phyloP scores from a whole-genome alignment of 1,139 yeast species.

The Lodderomyces pseudojiufengensis region DNA sequence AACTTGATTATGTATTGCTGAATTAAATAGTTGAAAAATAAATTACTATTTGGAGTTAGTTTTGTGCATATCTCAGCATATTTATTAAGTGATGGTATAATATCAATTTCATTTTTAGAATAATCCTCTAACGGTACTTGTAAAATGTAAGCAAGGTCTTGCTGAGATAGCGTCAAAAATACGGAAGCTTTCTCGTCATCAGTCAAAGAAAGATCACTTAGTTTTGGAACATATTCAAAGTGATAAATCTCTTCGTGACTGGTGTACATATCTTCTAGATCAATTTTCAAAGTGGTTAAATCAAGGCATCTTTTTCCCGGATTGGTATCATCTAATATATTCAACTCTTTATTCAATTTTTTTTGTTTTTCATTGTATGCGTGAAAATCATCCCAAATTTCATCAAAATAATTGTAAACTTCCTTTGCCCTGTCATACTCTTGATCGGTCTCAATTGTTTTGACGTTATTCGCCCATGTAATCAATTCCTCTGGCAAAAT shows the following conservation, averaged over 20 bases:
- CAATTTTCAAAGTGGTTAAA: background rate
- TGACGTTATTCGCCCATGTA: background rate
- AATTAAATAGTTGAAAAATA: constrained; percentile 1
- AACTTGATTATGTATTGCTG: background rate
- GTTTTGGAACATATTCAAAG: background rate
- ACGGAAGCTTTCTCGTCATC: constrained; percentile 3
- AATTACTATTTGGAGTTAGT: background rate
- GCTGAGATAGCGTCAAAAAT: constrained; percentile 4
- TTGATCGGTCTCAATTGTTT: background rate
- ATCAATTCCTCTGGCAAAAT: constrained; percentile 19
- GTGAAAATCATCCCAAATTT: background rate
- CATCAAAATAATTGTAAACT: background rate
- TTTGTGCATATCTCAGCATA: constrained; percentile 1
- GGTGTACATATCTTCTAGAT: no score
- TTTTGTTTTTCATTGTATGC: constrained; percentile 1
- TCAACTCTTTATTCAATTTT: background rate
- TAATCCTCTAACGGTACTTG: constrained; percentile 1
- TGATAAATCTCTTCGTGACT: no score
- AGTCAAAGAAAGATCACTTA: background rate
- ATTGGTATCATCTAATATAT: background rate
- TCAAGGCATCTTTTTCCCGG: no score
- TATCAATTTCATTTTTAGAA: constrained; percentile 3
- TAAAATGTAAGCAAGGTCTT: constrained; percentile 1
- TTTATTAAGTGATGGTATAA: constrained; percentile 4
- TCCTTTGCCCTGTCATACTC: background rate